Evolutionary conservation across 2,329 filamentous ascomycete genomes (phyloP).

Genomic region (Plectosphaerella sp.): DNA sequence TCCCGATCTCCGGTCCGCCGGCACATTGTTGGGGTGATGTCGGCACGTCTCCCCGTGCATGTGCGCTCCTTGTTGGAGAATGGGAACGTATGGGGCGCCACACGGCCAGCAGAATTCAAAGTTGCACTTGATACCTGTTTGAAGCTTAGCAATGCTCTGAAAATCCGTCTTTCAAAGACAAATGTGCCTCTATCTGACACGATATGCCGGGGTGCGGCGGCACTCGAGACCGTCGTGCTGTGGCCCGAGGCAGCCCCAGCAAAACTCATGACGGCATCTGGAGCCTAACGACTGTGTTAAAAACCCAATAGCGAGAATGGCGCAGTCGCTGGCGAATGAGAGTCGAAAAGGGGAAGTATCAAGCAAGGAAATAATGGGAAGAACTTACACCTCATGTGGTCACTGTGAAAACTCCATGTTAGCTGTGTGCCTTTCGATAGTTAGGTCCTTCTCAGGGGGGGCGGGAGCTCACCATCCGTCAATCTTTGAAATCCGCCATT

Average conservation of each 20-base stretch:
- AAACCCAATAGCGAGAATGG: background rate
- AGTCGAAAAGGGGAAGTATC: background rate
- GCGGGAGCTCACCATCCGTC: conserved; percentile 33
- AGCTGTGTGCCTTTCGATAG: conserved; percentile 7
- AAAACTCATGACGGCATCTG: conserved; percentile 29
- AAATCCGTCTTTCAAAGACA: too few relatives aligned
- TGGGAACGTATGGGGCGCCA: conserved; percentile 24
- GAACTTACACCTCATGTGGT: conserved; percentile 37
- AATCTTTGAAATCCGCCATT: conserved; percentile 33
- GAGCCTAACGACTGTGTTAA: background rate
- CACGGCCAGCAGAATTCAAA: conserved; percentile 30
- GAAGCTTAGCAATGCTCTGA: conserved; percentile 15
- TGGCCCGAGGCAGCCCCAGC: conserved; percentile 23
- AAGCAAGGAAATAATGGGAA: background rate
- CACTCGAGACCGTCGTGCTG: conserved; percentile 12
- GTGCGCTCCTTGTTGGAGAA: conserved; percentile 26
- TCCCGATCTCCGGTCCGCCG: background rate
- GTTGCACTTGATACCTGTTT: conserved; percentile 21
- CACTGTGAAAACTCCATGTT: conserved; percentile 18
- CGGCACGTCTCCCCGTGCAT: conserved; percentile 21
- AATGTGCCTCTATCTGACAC: too few relatives aligned
- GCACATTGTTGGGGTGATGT: conserved; percentile 21
- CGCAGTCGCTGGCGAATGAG: too few relatives aligned
- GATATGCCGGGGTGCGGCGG: too few relatives aligned
- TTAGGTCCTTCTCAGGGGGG: background rate